Evolutionary conservation across 2,329 filamentous ascomycete genomes (phyloP), one percentile per base, ranked within the genome.

Genomic region (Xylaria sp.): DNA sequence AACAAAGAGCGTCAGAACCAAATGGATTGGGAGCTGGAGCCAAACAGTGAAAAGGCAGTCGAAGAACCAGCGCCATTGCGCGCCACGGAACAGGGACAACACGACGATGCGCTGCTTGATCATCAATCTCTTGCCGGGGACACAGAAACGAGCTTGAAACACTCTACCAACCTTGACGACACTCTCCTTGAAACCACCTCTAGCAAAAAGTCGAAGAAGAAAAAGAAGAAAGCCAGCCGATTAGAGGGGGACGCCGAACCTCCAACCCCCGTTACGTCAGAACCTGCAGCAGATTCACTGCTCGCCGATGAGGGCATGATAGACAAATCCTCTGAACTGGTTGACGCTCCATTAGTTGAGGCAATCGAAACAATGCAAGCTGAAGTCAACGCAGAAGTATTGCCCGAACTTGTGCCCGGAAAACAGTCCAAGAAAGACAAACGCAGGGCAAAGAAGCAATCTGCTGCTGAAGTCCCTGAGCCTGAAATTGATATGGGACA

Each of bases 371-470:
- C 25, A 42, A 27, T 55, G n/a, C 62, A 48, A 32, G 53, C 64
- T 10, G 61, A 37, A 63, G 66, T 63, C 6, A 48, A 42, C 8
- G 27, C 32, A 16, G 64, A 65, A 47, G 51, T 69, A 12, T 25
- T 65, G 16, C 54, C 53, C 44, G 72, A 78, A 50, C 37, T 55
- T 23, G 8, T 68, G 18, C 57, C 69, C 65, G 60, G 50, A 66
- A 81, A 83, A 73, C 86, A 84, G 71, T 82, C 78, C 12, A 85
- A 85, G 71, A 85, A 85, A 67, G 81, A 83, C 59, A 73, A 73
- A 58, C 69, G 64, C 35, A 81, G 79, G 54, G 53, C 63, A 21
- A 72, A 73, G 54, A 70, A 73, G 35, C 58, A 66, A 18, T 62
- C 68, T 25, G 48, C 60, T 53, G 47, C 63, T 23, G 40, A 63